Conservation (phyloP, 2,329 filamentous ascomycete genomes). For the Scopulariopsis brevicaulis region DNA sequence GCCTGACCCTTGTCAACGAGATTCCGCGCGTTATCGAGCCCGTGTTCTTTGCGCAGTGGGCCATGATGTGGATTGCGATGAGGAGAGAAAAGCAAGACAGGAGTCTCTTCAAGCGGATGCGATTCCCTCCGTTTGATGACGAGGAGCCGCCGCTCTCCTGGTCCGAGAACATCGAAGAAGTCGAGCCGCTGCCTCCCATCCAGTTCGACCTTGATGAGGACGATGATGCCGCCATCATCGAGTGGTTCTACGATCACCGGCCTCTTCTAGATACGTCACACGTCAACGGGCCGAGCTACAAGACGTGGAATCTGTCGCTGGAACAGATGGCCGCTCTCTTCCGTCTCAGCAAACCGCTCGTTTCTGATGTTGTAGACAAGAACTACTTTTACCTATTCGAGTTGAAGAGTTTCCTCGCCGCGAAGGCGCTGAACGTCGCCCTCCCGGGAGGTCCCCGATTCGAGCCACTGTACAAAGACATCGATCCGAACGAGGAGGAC, state of each 20-base stretch:
- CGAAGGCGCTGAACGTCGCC: constrained; percentile 93
- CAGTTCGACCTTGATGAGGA: constrained; percentile 96
- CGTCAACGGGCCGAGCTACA: constrained; percentile 95
- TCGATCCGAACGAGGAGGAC: constrained; percentile 96
- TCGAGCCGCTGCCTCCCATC: constrained; percentile 93
- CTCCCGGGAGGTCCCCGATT: constrained; percentile 96
- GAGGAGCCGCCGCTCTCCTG: constrained; percentile 95
- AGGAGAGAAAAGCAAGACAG: constrained; percentile 94
- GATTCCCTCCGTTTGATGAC: constrained; percentile 96
- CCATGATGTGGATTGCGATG: constrained; percentile 99
- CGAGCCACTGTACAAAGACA: constrained; percentile 95
- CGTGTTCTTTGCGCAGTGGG: constrained; percentile 97
- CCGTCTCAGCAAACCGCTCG: constrained; percentile 77
- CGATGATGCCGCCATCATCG: constrained; percentile 81
- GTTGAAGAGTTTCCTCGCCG: constrained; percentile 84
- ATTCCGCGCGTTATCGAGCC: constrained; percentile 94
- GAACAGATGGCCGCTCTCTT: constrained; percentile 96
- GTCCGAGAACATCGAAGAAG: constrained; percentile 98
- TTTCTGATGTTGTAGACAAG: constrained; percentile 86
- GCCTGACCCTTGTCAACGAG: constrained; percentile 93
- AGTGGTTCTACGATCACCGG: constrained; percentile 96
- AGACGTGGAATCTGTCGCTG: constrained; percentile 83
- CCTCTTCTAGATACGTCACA: constrained; percentile 84
- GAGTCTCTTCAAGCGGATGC: constrained; percentile 95
- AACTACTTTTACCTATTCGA: constrained; percentile 99